Evolutionary conservation across 345 rosid genomes (phyloP).

Genomic region (Lenwebbia sp.): DNA sequence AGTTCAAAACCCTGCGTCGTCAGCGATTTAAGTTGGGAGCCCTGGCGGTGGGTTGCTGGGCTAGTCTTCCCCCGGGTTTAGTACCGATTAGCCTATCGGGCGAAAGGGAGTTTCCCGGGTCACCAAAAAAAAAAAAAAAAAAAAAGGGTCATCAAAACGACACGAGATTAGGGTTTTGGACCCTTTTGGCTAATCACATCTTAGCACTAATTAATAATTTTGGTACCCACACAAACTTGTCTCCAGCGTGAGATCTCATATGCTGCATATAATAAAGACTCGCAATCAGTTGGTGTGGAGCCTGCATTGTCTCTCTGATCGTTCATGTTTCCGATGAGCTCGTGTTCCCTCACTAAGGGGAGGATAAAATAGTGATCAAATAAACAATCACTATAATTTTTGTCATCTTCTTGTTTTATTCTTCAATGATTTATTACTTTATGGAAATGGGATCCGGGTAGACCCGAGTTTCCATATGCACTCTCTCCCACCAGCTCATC

Average conservation of each 20-base stretch:
- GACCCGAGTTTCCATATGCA: slow-evolving; percentile 24
- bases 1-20: too few species aligned
- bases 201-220: not conserved
- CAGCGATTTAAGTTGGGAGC: too few species aligned
- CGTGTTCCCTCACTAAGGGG: not conserved
- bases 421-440: slow-evolving; percentile 41
- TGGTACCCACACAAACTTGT: not conserved
- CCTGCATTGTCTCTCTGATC: slow-evolving; percentile 7
- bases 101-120: too few species aligned
- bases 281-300: not conserved
- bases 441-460: slow-evolving; percentile 32
- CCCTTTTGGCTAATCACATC: not conserved
- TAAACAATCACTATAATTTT: slow-evolving; percentile 18
- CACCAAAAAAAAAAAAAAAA: too few species aligned
- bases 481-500: slow-evolving; percentile 48
- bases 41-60: too few species aligned
- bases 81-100: too few species aligned
- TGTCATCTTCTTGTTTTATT: slow-evolving; percentile 69
- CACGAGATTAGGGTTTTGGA: not conserved
- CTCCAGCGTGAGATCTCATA: not conserved
- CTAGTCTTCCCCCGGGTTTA: too few species aligned
- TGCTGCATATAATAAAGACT: not conserved
- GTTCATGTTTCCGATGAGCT: slow-evolving; percentile 8
- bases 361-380: not conserved
- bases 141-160: not conserved